phyloP scores from a whole-genome alignment of 495 filamentous ascomycete genomes.

The Bacidia rubella region DNA sequence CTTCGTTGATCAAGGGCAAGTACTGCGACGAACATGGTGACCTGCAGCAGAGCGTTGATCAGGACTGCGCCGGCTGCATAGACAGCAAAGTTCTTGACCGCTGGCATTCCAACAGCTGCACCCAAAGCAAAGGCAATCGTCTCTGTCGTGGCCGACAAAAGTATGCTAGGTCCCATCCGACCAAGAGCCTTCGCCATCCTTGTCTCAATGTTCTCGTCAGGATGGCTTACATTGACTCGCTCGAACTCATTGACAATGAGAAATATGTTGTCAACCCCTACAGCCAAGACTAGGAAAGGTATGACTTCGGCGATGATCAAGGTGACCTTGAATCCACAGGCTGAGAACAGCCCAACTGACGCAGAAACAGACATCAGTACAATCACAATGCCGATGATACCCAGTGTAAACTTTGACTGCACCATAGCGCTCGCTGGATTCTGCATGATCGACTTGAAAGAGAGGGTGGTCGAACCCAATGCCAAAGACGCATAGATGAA shows the following conservation, averaged over 20 bases:
- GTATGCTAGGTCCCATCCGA: constrained; percentile 88
- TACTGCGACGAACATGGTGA: constrained; percentile 91
- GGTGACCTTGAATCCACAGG: constrained; percentile 77
- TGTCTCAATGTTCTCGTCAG: constrained; percentile 72
- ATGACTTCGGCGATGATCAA: constrained; percentile 98
- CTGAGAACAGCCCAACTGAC: constrained; percentile 86
- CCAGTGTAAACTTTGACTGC: constrained; percentile 89
- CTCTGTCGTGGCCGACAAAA: constrained; percentile 88
- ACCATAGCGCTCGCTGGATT: constrained; percentile 77
- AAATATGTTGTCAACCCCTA: constrained; percentile 98
- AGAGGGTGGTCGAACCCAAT: constrained; percentile 73
- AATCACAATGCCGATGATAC: constrained; percentile 82
- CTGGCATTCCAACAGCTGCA: constrained; percentile 93
- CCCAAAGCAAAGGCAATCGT: constrained; percentile 86
- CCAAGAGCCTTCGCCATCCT: constrained; percentile 74
- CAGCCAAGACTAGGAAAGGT: constrained; percentile 87
- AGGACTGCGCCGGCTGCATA: constrained; percentile 95
- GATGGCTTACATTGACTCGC: constrained; percentile 76
- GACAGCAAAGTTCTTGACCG: constrained; percentile 88
- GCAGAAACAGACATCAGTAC: constrained; percentile 95
- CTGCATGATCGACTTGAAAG: constrained; percentile 54
- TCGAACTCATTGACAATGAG: constrained; percentile 98
- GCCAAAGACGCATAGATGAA: constrained; percentile 92
- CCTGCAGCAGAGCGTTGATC: constrained; percentile 87
- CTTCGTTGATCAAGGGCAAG: constrained; percentile 80